A percentile compares a stretch with the other conserved stretches of the same genome.
phyloP scores from a whole-genome alignment of 352 stramenopile genomes.

The Globisporangium irregulare region DNA sequence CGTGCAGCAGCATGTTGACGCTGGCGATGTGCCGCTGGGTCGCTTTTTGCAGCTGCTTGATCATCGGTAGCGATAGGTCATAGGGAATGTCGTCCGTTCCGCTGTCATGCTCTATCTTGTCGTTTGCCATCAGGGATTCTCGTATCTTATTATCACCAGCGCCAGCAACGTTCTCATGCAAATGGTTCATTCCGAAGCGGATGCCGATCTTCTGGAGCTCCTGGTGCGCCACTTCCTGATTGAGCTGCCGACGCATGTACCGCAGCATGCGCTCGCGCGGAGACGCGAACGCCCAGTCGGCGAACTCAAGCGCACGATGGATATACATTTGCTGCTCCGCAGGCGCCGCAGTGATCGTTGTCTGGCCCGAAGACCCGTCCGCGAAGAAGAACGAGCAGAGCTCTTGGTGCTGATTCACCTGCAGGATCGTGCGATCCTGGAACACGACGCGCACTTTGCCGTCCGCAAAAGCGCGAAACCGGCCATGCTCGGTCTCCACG shows the following conservation, averaged over 20 bases:
- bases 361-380: conserved; percentile 33
- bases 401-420: conserved; percentile 33
- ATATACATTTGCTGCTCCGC: conserved; percentile 47
- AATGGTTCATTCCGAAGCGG: conserved; percentile 34
- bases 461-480: conserved; percentile 65
- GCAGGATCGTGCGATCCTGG: conserved; percentile 68
- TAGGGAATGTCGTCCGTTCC: conserved; percentile 11
- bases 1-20: conserved; percentile 34
- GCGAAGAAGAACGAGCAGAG: conserved; percentile 53
- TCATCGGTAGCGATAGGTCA: conserved; percentile 27
- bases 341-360: conserved; percentile 40
- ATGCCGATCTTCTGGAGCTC: conserved; percentile 50
- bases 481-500: conserved; percentile 44
- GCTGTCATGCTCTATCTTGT: not conserved
- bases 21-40: conserved; percentile 53
- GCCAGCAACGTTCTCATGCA: not conserved
- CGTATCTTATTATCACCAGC: not conserved
- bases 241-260: conserved; percentile 30
- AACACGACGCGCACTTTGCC: conserved; percentile 67
- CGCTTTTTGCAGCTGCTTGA: conserved; percentile 42
- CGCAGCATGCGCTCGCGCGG: conserved; percentile 47
- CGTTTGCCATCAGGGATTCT: conserved; percentile 1
- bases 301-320: conserved; percentile 51
- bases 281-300: conserved; percentile 59
- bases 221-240: conserved; percentile 25